A percentile compares a stretch with the other conserved stretches of the same genome.
phyloP scores from a whole-genome alignment of 108 stramenopile species.

The Pseudonitzschia pungens region DNA sequence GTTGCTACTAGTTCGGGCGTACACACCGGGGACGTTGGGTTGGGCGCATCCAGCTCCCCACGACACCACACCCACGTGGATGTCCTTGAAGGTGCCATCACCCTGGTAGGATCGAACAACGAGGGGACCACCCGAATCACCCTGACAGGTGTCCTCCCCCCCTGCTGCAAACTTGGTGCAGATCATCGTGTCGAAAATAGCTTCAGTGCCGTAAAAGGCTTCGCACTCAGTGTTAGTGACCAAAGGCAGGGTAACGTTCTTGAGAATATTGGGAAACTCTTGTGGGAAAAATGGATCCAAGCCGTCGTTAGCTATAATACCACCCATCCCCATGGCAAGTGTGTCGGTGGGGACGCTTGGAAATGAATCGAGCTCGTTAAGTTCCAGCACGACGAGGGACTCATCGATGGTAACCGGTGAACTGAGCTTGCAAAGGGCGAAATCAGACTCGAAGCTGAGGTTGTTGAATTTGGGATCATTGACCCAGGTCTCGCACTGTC shows the following conservation, averaged over 20 bases:
- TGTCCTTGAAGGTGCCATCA: constrained; percentile 1
- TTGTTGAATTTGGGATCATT: no score
- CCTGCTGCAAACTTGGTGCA: constrained; percentile 34
- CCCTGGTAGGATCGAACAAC: constrained; percentile 1
- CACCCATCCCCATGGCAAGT: not conserved
- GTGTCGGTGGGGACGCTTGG: not conserved
- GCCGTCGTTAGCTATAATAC: not conserved
- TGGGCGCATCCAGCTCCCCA: constrained; percentile 46
- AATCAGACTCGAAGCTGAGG: no score
- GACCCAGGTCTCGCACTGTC: no score
- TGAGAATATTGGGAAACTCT: no score
- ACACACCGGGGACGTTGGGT: constrained; percentile 33
- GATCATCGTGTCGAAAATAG: constrained; percentile 36
- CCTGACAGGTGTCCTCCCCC: constrained; percentile 50
- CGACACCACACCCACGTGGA: constrained; percentile 36
- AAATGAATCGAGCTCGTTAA: not conserved
- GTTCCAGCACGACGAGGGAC: not conserved
- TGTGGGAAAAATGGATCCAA: not conserved
- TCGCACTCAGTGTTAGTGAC: not conserved
- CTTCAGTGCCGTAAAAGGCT: constrained; percentile 15
- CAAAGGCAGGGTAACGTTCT: no score
- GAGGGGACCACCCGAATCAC: constrained; percentile 56
- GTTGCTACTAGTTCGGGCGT: constrained; percentile 16
- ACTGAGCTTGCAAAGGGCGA: no score
- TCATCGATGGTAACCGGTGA: no score